Percentiles rank a stretch among this genome's conserved stretches.
phyloP scores from a whole-genome alignment of 768 basidiomycete genomes.

The Agaricus sinodeliciosus region DNA sequence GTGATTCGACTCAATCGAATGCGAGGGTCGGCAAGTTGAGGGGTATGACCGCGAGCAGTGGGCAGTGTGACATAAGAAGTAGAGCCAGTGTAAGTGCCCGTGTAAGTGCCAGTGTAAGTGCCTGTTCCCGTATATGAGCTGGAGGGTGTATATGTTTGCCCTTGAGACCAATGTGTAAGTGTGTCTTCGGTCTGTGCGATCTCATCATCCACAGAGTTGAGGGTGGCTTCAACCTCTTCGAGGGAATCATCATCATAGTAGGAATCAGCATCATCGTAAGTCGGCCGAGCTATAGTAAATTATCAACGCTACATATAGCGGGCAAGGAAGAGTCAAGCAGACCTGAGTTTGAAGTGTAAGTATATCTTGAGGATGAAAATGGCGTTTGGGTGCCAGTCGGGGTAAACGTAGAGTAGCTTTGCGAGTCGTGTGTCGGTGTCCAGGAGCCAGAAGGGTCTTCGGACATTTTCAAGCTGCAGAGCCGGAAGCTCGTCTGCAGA shows the following conservation, averaged over 20 bases:
- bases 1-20: constrained; percentile 68
- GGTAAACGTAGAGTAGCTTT: constrained; percentile 45
- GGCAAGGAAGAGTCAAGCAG: constrained; percentile 17
- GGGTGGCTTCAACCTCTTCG: constrained; percentile 65
- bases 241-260: constrained; percentile 54
- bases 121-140: constrained; percentile 32
- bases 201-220: constrained; percentile 63
- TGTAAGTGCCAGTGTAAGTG: constrained; percentile 24
- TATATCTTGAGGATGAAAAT: constrained; percentile 55
- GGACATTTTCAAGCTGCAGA: constrained; percentile 23
- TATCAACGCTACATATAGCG: constrained; percentile 19
- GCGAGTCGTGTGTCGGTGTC: constrained; percentile 59
- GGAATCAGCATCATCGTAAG: constrained; percentile 26
- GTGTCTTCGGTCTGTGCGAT: constrained; percentile 60
- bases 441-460: constrained; percentile 41
- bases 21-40: constrained; percentile 28
- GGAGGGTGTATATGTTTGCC: constrained; percentile 27
- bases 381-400: constrained; percentile 40
- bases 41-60: constrained; percentile 28
- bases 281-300: background rate
- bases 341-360: constrained; percentile 54
- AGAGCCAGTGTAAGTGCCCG: constrained; percentile 38
- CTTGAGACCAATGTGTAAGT: constrained; percentile 52
- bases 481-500: constrained; percentile 1
- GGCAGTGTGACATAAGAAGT: constrained; percentile 41